phyloP scores from a whole-genome alignment of 106 monocot genomes.

The Iris macrosiphon region DNA sequence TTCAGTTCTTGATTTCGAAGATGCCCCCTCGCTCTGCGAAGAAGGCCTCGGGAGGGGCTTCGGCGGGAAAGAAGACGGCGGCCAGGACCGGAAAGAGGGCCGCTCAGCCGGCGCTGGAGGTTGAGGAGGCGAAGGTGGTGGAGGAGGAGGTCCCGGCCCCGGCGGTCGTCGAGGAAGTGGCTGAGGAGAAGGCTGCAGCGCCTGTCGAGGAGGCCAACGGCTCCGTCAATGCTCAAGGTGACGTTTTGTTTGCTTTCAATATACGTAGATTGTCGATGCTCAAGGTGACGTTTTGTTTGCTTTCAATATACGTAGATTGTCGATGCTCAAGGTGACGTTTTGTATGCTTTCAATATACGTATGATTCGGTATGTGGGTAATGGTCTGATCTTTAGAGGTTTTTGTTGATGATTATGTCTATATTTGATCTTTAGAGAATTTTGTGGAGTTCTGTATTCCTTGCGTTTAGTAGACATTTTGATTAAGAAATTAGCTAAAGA shows the following conservation, averaged over 20 bases:
- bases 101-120: slow-evolving; percentile 3
- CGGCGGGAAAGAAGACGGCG: slow-evolving; percentile 20
- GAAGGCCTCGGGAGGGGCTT: slow-evolving; percentile 17
- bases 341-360: too few relatives aligned
- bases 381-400: neutral
- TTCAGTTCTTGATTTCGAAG: neutral
- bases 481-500: too few relatives aligned
- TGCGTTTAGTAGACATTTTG: too few relatives aligned
- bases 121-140: slow-evolving; percentile 1
- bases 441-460: too few relatives aligned
- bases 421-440: too few relatives aligned
- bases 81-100: slow-evolving; percentile 10
- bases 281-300: neutral
- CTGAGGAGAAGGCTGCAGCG: slow-evolving; percentile 2
- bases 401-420: too few relatives aligned
- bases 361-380: too few relatives aligned
- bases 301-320: too few relatives aligned
- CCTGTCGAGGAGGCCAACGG: slow-evolving; percentile 4
- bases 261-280: neutral
- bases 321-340: too few relatives aligned
- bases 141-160: slow-evolving; percentile 17
- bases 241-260: too few relatives aligned
- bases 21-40: slow-evolving; percentile 57
- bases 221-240: slow-evolving; percentile 17
- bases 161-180: neutral